Conservation (phyloP, 495 filamentous ascomycete genomes). For the Arthonia radiata region DNA sequence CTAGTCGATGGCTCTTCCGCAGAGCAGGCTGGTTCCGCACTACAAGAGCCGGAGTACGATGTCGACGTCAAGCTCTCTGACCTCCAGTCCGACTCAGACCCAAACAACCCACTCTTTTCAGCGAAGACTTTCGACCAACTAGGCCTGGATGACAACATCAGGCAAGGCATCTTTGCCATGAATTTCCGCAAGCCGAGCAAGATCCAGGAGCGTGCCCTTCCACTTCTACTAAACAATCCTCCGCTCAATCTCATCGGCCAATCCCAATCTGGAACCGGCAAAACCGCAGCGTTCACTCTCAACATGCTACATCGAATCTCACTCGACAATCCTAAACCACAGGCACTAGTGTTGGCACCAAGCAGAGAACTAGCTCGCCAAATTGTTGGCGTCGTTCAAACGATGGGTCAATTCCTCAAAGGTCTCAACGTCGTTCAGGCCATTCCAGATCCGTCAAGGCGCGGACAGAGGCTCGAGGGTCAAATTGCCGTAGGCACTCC, state of each 20-base stretch:
- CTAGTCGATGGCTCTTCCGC: conserved; percentile 29
- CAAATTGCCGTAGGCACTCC: conserved; percentile 82
- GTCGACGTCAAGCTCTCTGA: conserved; percentile 82
- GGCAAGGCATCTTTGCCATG: conserved; percentile 46
- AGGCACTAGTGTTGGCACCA: conserved; percentile 74
- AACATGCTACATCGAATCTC: conserved; percentile 75
- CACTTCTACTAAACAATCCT: conserved; percentile 59
- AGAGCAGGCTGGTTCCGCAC: conserved; percentile 15
- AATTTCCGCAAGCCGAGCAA: conserved; percentile 90
- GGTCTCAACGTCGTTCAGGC: conserved; percentile 48
- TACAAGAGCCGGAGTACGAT: conserved; percentile 52
- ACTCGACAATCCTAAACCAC: conserved; percentile 38
- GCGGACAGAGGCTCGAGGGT: conserved; percentile 33
- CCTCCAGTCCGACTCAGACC: conserved; percentile 63
- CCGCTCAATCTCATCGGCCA: conserved; percentile 86
- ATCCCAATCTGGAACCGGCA: conserved; percentile 94
- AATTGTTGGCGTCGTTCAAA: conserved; percentile 57
- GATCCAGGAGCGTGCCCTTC: conserved; percentile 82
- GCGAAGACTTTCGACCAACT: conserved; percentile 67
- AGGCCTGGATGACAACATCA: conserved; percentile 41
- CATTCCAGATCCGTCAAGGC: conserved; percentile 44
- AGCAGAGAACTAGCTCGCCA: conserved; percentile 88
- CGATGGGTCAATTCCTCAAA: conserved; percentile 60
- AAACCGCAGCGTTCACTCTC: conserved; percentile 88
- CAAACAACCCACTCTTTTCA: conserved; percentile 69